A percentile compares a stretch with the other conserved stretches of the same genome.
Conservation (phyloP, 2,329 filamentous ascomycete genomes). For the Ophiostoma populinum region DNA sequence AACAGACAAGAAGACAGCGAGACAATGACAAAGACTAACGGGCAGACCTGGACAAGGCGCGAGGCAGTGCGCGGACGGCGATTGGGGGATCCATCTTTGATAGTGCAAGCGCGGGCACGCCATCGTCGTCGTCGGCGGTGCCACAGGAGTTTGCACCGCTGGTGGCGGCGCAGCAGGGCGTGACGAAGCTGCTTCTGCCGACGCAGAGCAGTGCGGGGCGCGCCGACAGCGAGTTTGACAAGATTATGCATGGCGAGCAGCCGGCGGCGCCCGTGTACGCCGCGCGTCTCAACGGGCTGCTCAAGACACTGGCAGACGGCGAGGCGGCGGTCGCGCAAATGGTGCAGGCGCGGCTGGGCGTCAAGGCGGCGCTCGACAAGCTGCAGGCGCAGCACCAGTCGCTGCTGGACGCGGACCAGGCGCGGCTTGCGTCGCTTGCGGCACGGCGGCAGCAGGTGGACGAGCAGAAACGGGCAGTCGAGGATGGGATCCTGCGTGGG, state of each 20-base stretch:
- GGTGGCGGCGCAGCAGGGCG: slow-evolving; percentile 53
- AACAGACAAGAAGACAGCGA: slow-evolving; percentile 4
- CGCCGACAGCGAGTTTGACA: slow-evolving; percentile 70
- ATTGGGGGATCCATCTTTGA: slow-evolving; percentile 51
- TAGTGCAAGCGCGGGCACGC: slow-evolving; percentile 15
- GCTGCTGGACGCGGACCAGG: slow-evolving; percentile 53
- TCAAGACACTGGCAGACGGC: slow-evolving; percentile 75
- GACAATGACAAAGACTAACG: slow-evolving; percentile 8
- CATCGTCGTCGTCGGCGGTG: slow-evolving; percentile 23
- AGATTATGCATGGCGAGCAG: slow-evolving; percentile 35
- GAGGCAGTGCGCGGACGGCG: slow-evolving; percentile 32
- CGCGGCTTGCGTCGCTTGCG: slow-evolving; percentile 43
- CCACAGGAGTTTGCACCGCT: slow-evolving; percentile 64
- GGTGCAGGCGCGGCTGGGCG: slow-evolving; percentile 63
- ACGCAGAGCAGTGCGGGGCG: slow-evolving; percentile 49
- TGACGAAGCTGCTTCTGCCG: slow-evolving; percentile 55
- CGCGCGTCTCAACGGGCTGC: slow-evolving; percentile 70
- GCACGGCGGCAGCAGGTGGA: slow-evolving; percentile 59
- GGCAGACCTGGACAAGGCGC: slow-evolving; percentile 41
- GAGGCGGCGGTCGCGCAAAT: slow-evolving; percentile 80
- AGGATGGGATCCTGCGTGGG: slow-evolving; percentile 77
- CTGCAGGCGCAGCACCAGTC: slow-evolving; percentile 57
- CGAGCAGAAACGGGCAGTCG: slow-evolving; percentile 70
- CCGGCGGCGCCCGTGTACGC: slow-evolving; percentile 83
- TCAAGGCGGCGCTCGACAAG: slow-evolving; percentile 69